A percentile compares a stretch with the other conserved stretches of the same genome.
These are phyloP conservation scores for Monosporascus sp. DNA, from an alignment of 2,329 filamentous ascomycete species.

Conservation along the genomic window DNA sequence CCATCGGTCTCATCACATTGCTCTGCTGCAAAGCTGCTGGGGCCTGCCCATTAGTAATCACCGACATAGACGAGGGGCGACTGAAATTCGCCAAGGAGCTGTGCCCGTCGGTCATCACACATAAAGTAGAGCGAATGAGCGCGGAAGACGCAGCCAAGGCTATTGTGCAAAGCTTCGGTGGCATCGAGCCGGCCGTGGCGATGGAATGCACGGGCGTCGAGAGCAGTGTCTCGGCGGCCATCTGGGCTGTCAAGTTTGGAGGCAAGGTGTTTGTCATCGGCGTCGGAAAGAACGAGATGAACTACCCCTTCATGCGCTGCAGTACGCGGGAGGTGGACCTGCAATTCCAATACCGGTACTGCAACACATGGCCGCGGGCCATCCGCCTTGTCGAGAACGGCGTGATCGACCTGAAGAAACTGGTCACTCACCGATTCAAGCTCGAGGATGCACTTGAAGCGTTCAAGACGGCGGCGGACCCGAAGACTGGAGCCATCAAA, in stretches of 20 bases:
- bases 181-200: slow-evolving; percentile 72
- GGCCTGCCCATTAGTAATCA: slow-evolving; percentile 86
- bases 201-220: slow-evolving; percentile 96
- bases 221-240: slow-evolving; percentile 76
- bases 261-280: slow-evolving; percentile 97
- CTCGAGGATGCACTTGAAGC: slow-evolving; percentile 85
- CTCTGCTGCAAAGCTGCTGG: slow-evolving; percentile 81
- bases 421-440: slow-evolving; percentile 83
- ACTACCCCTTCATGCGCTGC: slow-evolving; percentile 89
- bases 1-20: slow-evolving; percentile 85
- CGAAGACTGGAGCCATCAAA: slow-evolving; percentile 94
- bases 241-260: slow-evolving; percentile 89
- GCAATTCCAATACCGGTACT: slow-evolving; percentile 94
- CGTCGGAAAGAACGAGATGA: slow-evolving; percentile 92
- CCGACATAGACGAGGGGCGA: slow-evolving; percentile 85
- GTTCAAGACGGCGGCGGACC: slow-evolving; percentile 82
- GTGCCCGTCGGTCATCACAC: slow-evolving; percentile 72
- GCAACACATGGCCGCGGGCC: slow-evolving; percentile 92
- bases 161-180: slow-evolving; percentile 67
- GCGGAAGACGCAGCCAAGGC: slow-evolving; percentile 66
- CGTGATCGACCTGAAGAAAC: slow-evolving; percentile 70
- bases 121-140: slow-evolving; percentile 64
- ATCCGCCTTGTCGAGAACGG: slow-evolving; percentile 83
- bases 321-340: slow-evolving; percentile 90
- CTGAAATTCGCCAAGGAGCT: slow-evolving; percentile 80